Percentiles rank a stretch among this genome's conserved stretches.
phyloP scores from a whole-genome alignment of 371 early-diverging fungal species.

The Mycotypha africana region DNA sequence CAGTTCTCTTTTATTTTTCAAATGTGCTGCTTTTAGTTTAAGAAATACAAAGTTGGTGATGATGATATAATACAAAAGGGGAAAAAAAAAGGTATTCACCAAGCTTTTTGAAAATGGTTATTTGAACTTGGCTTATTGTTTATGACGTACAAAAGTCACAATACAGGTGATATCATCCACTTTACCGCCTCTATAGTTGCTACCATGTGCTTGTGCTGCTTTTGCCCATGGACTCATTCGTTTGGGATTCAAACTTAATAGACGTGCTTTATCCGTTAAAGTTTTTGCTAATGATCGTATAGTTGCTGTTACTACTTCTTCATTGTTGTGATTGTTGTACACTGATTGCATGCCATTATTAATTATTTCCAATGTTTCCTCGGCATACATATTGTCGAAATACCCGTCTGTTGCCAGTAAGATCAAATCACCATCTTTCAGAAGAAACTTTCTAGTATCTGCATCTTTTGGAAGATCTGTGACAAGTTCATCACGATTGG shows the following conservation, averaged over 20 bases:
- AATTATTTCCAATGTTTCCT: constrained; percentile 54
- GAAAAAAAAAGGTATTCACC: no score
- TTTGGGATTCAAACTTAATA: constrained; percentile 50
- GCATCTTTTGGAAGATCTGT: constrained; percentile 63
- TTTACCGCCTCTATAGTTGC: constrained; percentile 43
- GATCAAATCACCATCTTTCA: constrained; percentile 65
- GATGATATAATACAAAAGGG: no score
- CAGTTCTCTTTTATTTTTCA: no score
- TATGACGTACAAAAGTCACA: constrained; percentile 34
- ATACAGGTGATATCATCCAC: constrained; percentile 49
- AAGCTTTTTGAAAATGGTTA: no score
- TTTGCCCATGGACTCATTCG: constrained; percentile 46
- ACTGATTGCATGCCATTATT: constrained; percentile 37
- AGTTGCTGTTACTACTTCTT: constrained; percentile 39
- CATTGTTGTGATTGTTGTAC: constrained; percentile 1
- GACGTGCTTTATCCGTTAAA: constrained; percentile 51
- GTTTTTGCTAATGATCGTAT: constrained; percentile 51
- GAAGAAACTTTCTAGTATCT: constrained; percentile 47
- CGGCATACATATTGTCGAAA: constrained; percentile 63
- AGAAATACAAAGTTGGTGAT: no score
- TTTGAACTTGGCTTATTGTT: constrained; percentile 6
- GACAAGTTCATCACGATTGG: constrained; percentile 50
- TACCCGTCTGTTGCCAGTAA: constrained; percentile 69
- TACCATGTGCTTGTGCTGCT: constrained; percentile 43
- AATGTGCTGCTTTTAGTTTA: no score